Evolutionary conservation across 306 rosid species (phyloP), one percentile per base, ranked within the genome.

Genomic region (Castanea sativa): DNA sequence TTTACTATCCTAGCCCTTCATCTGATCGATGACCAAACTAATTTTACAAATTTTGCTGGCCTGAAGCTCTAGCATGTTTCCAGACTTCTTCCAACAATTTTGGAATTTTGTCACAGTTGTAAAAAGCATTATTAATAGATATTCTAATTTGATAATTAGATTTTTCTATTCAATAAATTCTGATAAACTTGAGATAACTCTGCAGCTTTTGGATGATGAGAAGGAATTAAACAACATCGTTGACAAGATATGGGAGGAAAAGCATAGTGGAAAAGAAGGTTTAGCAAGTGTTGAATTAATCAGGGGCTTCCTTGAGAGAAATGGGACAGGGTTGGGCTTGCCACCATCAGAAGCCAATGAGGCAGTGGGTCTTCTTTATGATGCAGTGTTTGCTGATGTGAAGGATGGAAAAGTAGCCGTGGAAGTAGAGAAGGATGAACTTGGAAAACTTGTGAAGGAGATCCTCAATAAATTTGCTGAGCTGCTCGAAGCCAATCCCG

Each of bases 151-250:
- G 8, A 74, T 38, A 19, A 18, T 9, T 69, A 38, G 5, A 45
- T 45, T 45, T 13, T 53, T 71, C 16, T 51, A 3, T 56, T 43
- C 5, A 8, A 41, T 27, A 14, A 59, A 25, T 41, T 77, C 30
- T 81, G 57, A 69, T 45, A 71, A 14, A 55, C 52, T 27, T 16
- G 5, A 33, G 45, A 30, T 75, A 45, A 64, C 58, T 74, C 51
- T 86, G 91, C 97, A 95, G 99, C 68, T 93, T 73, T 80, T 95
- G 89, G 83, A 76, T 15, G 87, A 91, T 86, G 93, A 91, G 88
- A 82, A 82, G 86, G 94, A 90, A 80, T 56, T 95, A 63, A 78
- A 77, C 90, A 58, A 81, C 63, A 35, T 84, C 23, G 80, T 83
- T 9, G 89, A 85, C 80, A 85, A 87, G 83, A 87, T 85, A 58